Evolutionary conservation across 441 rosid species (phyloP).

Genomic region (Kokia cookei): DNA sequence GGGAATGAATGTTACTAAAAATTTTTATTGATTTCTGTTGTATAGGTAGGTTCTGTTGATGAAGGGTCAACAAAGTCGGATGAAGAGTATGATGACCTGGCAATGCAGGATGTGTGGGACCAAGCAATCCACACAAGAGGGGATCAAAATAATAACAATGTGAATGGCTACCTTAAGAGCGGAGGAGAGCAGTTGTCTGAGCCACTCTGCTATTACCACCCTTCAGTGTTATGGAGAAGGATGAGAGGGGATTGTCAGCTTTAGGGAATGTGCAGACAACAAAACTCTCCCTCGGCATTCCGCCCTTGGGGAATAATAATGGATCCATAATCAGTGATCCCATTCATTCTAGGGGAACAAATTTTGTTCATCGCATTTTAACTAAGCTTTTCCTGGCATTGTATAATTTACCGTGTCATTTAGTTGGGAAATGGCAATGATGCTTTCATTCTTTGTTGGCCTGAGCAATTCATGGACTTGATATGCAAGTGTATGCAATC

Average conservation of each 20-base stretch:
- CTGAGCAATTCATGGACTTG: background rate
- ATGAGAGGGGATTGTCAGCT: constrained; percentile 18
- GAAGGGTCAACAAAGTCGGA: constrained; percentile 89
- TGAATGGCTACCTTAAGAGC: constrained; percentile 44
- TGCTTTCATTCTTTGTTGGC: background rate
- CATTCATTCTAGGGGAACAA: constrained; percentile 31
- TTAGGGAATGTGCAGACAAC: constrained; percentile 33
- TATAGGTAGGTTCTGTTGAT: constrained; percentile 87
- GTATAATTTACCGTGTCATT: background rate
- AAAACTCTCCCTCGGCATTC: constrained; percentile 73
- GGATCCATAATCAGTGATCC: constrained; percentile 35
- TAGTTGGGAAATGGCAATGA: background rate
- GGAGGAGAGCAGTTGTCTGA: constrained; percentile 31
- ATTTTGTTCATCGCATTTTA: constrained; percentile 2
- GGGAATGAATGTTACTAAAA: background rate
- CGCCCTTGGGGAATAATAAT: constrained; percentile 48
- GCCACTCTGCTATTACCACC: constrained; percentile 38
- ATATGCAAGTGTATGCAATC: background rate
- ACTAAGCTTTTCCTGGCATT: background rate
- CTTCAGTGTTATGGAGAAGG: constrained; percentile 35
- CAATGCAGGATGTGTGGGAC: constrained; percentile 58
- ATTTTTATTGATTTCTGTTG: background rate
- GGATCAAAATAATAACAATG: constrained; percentile 53
- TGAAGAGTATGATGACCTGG: constrained; percentile 93
- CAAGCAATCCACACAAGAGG: constrained; percentile 20